Conservation (phyloP, 2,329 filamentous ascomycete genomes). For the Fusarium fracticaudum region DNA sequence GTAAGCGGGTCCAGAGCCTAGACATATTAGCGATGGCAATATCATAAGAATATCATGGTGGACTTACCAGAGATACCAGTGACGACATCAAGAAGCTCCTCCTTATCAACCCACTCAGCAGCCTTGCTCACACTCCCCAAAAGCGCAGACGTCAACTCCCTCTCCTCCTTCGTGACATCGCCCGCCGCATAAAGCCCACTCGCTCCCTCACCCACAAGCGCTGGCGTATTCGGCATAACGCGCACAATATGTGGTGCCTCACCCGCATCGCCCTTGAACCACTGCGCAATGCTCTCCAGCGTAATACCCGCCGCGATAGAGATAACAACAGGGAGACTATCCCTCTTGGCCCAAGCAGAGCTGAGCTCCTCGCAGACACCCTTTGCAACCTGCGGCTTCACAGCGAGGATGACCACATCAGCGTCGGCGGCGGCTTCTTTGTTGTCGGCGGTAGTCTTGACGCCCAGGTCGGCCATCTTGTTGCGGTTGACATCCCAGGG, state of each 20-base stretch:
- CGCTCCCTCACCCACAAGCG: conserved; percentile 60
- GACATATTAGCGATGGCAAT: background rate
- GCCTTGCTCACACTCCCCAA: conserved; percentile 58
- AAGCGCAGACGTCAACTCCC: conserved; percentile 53
- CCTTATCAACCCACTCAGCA: conserved; percentile 60
- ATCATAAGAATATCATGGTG: accelerated
- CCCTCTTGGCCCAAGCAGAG: conserved; percentile 48
- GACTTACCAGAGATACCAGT: conserved; percentile 59
- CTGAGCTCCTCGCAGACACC: conserved; percentile 58
- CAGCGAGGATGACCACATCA: conserved; percentile 59
- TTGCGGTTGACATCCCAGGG: conserved; percentile 63
- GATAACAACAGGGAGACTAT: conserved; percentile 55
- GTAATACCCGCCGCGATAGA: conserved; percentile 62
- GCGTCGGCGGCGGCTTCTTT: conserved; percentile 55
- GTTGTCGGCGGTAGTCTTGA: conserved; percentile 58
- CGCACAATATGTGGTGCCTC: conserved; percentile 57
- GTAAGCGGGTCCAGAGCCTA: conserved; percentile 62
- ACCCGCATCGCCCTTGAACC: conserved; percentile 52
- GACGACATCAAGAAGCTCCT: conserved; percentile 61
- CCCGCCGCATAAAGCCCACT: conserved; percentile 57
- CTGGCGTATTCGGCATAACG: conserved; percentile 64
- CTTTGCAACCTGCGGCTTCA: conserved; percentile 62
- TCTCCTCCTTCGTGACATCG: conserved; percentile 55
- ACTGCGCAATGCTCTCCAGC: conserved; percentile 53
- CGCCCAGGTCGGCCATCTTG: conserved; percentile 58